Base-by-base conservation (phyloP, 768 basidiomycete species). In the Mycena polygramma region DNA sequence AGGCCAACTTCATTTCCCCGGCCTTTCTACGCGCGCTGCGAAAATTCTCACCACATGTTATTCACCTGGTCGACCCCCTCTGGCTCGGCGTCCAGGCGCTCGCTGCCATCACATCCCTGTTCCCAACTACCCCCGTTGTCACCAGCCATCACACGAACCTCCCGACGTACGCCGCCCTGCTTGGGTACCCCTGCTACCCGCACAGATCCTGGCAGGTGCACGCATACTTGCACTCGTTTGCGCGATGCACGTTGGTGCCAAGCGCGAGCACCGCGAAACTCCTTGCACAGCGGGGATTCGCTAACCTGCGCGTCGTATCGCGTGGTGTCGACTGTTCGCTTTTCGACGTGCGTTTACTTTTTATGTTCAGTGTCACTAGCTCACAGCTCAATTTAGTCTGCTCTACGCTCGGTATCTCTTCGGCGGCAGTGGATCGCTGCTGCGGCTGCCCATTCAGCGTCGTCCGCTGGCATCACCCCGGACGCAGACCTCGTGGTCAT, bases 11-110 rank as follows among this genome's bases (percentile, higher is more conserved):
- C 58, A 55, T 74, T 45, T 65, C 73, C 19, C 64, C 69, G 15
- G 43, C 70, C 19, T 58, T 69, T 54, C 24, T 74, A n/a, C 20
- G 22, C 49, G 52, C 63, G 19, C 61, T 73, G 36, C 64, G 68
- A 22, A 43, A 41, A 41, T 73, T 73, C 48, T 53, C 67, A 19
- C 83, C 85, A 0, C 83, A 85, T 63, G 81, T 85, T 1, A 77
- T 85, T 7, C 83, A 85, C 66, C 80, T 85, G 61, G 81, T 83
- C 51, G 84, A 85, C 75, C 77, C 41, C 41, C 15, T 41, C 41
- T 41, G 41, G 41, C 41, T 41, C 41, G 41, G 41, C 9, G 41
- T 41, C 41, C 41, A 41, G 41, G 10, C 41, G 10, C 41, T 84
- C n/a, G 74, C 80, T 66, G 82, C 81, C 2, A 76, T 83, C 76